Conservation (phyloP, 345 rosid genomes). For the Lepidium sativum region DNA sequence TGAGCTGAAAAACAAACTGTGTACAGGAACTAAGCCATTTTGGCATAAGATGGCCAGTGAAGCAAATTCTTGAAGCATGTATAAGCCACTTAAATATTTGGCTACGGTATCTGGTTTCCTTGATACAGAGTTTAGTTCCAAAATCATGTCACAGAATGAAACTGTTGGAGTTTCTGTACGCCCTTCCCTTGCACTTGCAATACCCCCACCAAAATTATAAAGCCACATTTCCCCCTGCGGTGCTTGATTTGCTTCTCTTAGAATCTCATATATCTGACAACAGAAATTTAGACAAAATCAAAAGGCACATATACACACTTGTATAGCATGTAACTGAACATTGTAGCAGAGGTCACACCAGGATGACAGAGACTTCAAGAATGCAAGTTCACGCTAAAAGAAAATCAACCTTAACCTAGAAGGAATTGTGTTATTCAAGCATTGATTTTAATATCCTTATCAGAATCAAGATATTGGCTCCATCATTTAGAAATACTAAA, state of each 20-base stretch:
- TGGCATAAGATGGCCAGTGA: constrained; percentile 33
- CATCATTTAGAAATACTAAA: no score
- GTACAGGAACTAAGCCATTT: constrained; percentile 29
- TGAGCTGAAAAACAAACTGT: constrained; percentile 58
- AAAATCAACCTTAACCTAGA: constrained; percentile 2
- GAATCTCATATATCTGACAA: constrained; percentile 58
- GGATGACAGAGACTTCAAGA: not conserved
- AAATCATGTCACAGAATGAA: constrained; percentile 18
- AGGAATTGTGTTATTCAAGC: not conserved
- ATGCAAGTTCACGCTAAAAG: not conserved
- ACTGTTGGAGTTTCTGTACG: constrained; percentile 23
- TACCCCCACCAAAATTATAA: constrained; percentile 34
- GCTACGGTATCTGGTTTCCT: constrained; percentile 29
- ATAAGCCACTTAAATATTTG: constrained; percentile 38
- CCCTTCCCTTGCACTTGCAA: constrained; percentile 28
- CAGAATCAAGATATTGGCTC: no score
- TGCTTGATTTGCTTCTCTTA: constrained; percentile 43
- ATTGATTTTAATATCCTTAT: no score
- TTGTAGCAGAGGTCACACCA: not conserved
- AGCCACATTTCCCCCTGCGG: constrained; percentile 42
- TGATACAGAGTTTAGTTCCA: constrained; percentile 17
- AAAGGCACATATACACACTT: not conserved
- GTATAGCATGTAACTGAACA: not conserved
- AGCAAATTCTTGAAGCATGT: constrained; percentile 52
- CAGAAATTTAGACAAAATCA: not conserved